Percentiles rank a stretch among this genome's conserved stretches.
These are phyloP conservation scores for Fomitopsis pulvina DNA, from an alignment of 768 basidiomycete genomes.

Conservation along the genomic window DNA sequence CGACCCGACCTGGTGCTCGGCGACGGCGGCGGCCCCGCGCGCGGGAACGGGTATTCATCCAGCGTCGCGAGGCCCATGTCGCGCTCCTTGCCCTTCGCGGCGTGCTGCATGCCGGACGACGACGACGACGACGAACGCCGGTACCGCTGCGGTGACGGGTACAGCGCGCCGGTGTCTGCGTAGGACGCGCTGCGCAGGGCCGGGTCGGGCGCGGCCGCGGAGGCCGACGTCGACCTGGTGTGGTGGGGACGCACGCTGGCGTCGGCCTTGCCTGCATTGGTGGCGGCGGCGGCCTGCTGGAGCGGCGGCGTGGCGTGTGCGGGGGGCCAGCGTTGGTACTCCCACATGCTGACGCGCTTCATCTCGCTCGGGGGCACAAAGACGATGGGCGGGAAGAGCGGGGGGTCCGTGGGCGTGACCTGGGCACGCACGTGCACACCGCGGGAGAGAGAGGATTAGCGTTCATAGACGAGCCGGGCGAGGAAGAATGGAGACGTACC, in stretches of 20 bases:
- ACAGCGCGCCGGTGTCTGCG: neutral
- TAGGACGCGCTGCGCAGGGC: neutral
- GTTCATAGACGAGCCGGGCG: too few relatives aligned
- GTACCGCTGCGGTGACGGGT: neutral
- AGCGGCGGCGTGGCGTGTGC: neutral
- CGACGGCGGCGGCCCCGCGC: neutral
- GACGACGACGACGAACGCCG: conserved; percentile 3
- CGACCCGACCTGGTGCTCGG: neutral
- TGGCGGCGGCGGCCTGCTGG: neutral
- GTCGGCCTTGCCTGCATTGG: neutral
- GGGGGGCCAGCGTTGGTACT: conserved; percentile 14
- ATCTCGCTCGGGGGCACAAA: conserved; percentile 15
- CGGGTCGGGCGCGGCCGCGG: neutral
- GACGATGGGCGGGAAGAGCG: conserved; percentile 22
- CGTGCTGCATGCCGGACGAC: neutral
- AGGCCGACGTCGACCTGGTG: too few relatives aligned
- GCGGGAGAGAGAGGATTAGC: neutral
- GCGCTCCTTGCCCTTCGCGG: conserved; percentile 7
- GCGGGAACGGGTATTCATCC: conserved; percentile 20
- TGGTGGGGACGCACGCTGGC: too few relatives aligned
- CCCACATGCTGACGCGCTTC: conserved; percentile 15
- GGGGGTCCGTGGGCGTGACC: conserved; percentile 21
- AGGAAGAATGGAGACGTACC: neutral
- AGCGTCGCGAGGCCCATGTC: conserved; percentile 1
- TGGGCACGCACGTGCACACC: neutral